These are phyloP conservation scores for Xylariaceae sp. DNA, from an alignment of 2,329 filamentous ascomycete genomes.

Conservation along the genomic window DNA sequence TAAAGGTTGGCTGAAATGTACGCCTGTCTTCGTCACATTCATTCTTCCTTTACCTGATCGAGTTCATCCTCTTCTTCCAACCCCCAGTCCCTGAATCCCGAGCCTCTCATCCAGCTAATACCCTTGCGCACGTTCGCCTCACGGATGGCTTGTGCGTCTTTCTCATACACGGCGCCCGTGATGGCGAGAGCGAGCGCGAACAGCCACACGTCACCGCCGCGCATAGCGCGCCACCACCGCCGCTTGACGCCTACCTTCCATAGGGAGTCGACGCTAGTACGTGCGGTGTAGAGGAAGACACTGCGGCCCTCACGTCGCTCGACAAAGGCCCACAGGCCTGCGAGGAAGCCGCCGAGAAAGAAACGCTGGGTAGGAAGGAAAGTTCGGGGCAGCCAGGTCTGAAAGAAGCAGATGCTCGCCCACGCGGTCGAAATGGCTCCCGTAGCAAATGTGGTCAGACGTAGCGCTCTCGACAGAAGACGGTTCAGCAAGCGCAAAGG, in stretches of 20 bases:
- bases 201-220: constrained; percentile 76
- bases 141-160: constrained; percentile 60
- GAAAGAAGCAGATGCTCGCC: constrained; percentile 87
- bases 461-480: constrained; percentile 63
- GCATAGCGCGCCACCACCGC: constrained; percentile 78
- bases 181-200: constrained; percentile 75
- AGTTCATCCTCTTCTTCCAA: constrained; percentile 45
- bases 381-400: constrained; percentile 66
- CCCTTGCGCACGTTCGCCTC: constrained; percentile 65
- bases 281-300: constrained; percentile 72
- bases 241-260: constrained; percentile 95
- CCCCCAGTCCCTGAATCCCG: constrained; percentile 67
- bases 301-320: constrained; percentile 59
- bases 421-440: constrained; percentile 81
- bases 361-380: constrained; percentile 78
- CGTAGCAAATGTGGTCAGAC: constrained; percentile 71
- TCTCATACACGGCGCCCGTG: constrained; percentile 72
- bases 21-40: background rate
- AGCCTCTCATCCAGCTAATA: constrained; percentile 66
- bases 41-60: constrained; percentile 25
- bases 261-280: constrained; percentile 71
- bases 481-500: constrained; percentile 62
- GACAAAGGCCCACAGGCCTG: constrained; percentile 78
- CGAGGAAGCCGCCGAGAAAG: constrained; percentile 81
- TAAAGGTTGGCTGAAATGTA: background rate